A percentile compares a stretch with the other conserved stretches of the same genome.
phyloP scores from a whole-genome alignment of 495 filamentous ascomycete genomes.

The Lasiosphaeria ovina region DNA sequence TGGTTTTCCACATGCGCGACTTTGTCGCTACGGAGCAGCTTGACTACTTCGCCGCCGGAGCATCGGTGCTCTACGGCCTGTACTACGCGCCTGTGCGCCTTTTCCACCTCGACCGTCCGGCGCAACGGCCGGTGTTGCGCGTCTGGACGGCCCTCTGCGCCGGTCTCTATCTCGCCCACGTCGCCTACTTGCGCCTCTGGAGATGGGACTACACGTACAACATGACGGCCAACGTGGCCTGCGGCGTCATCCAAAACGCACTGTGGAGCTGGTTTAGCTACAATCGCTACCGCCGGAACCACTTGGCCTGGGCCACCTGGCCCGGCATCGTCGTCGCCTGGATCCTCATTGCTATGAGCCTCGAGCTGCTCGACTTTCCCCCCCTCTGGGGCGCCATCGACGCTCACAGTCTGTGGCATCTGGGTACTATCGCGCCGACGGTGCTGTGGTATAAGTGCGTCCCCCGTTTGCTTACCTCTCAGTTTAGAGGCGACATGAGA shows the following conservation, averaged over 20 bases:
- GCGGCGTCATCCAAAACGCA: conserved; percentile 75
- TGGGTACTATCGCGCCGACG: conserved; percentile 85
- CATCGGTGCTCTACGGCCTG: conserved; percentile 84
- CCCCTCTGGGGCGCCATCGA: conserved; percentile 80
- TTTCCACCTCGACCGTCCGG: conserved; percentile 71
- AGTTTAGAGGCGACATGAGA: conserved; percentile 18
- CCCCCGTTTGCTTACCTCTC: conserved; percentile 20
- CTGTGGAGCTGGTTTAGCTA: conserved; percentile 87
- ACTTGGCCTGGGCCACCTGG: conserved; percentile 79
- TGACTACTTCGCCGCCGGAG: conserved; percentile 95
- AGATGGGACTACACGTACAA: conserved; percentile 96
- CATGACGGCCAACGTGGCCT: conserved; percentile 88
- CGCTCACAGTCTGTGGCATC: conserved; percentile 95
- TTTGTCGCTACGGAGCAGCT: conserved; percentile 83
- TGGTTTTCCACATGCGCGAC: conserved; percentile 88
- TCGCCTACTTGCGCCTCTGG: conserved; percentile 79
- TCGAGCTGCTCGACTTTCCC: conserved; percentile 92
- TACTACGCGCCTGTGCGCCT: conserved; percentile 80
- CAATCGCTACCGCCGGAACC: conserved; percentile 64
- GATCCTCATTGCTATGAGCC: conserved; percentile 89
- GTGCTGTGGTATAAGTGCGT: conserved; percentile 94
- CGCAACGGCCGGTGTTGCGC: conserved; percentile 59
- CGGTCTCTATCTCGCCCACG: conserved; percentile 69
- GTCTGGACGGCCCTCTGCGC: conserved; percentile 74
- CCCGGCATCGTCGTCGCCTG: conserved; percentile 91